Percentiles rank a stretch among this genome's conserved stretches.
These are phyloP conservation scores for Clonostachys rosea DNA, from an alignment of 2,329 filamentous ascomycete genomes.

Conservation along the genomic window DNA sequence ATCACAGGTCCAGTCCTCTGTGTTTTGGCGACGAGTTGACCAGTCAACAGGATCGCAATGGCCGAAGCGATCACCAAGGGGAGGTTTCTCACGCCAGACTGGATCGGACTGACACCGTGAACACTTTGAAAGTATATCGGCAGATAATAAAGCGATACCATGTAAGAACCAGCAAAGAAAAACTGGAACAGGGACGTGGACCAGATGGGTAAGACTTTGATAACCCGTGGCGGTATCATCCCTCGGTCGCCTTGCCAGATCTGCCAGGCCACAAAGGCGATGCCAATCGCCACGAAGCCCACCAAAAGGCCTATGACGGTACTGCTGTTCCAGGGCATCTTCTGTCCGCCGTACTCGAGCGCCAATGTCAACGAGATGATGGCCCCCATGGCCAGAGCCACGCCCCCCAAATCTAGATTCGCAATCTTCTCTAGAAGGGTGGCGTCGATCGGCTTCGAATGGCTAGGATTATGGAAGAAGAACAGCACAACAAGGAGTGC, in stretches of 20 bases:
- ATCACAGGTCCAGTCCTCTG: conserved; percentile 25
- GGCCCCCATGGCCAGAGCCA: conserved; percentile 40
- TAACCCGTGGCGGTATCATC: neutral
- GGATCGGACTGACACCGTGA: conserved; percentile 16
- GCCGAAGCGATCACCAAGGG: conserved; percentile 2
- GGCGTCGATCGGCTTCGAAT: conserved; percentile 22
- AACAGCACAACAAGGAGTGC: conserved; percentile 41
- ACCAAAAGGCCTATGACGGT: conserved; percentile 46
- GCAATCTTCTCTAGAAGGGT: conserved; percentile 29
- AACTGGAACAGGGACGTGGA: conserved; percentile 14
- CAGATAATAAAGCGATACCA: conserved; percentile 23
- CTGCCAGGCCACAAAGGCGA: conserved; percentile 28
- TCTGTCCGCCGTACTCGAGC: conserved; percentile 50
- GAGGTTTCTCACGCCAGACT: conserved; percentile 3
- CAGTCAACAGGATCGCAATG: conserved; percentile 9
- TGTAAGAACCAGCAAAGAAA: conserved; percentile 16
- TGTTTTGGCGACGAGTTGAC: conserved; percentile 14
- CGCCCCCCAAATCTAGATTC: conserved; percentile 44
- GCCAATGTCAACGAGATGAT: conserved; percentile 49
- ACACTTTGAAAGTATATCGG: conserved; percentile 44
- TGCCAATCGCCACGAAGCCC: conserved; percentile 37
- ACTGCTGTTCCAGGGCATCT: conserved; percentile 42
- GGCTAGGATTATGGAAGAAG: conserved; percentile 33
- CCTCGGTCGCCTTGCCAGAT: neutral
- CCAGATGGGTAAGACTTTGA: neutral